Evolutionary conservation across 176 grass and related monocot genomes (phyloP).

Genomic region (Aegilops bicornis): DNA sequence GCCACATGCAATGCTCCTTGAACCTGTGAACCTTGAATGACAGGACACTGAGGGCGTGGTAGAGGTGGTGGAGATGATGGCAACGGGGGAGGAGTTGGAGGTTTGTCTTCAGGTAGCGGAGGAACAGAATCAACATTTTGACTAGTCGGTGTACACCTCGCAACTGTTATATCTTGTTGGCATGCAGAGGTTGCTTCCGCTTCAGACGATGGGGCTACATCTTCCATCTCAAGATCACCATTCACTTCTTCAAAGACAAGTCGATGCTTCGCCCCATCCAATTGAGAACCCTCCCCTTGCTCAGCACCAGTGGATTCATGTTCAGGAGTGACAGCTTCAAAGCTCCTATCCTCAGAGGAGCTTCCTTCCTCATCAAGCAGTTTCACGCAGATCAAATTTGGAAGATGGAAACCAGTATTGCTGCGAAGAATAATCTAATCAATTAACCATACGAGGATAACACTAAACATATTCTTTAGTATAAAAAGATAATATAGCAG

Average conservation of each 20-base stretch:
- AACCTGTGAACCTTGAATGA: conserved; percentile 37
- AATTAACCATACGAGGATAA: neutral
- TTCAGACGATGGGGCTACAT: conserved; percentile 65
- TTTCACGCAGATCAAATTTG: conserved; percentile 59
- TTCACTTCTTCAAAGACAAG: conserved; percentile 81
- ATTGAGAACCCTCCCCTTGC: conserved; percentile 32
- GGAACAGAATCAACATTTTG: conserved; percentile 46
- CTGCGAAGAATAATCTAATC: conserved; percentile 46
- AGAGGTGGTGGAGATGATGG: conserved; percentile 82
- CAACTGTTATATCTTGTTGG: conserved; percentile 29
- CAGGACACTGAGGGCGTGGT: conserved; percentile 20
- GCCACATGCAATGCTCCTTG: conserved; percentile 31
- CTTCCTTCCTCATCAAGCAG: conserved; percentile 74
- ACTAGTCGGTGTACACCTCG: conserved; percentile 4
- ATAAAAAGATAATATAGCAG: conserved; percentile 28
- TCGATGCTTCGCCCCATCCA: conserved; percentile 57
- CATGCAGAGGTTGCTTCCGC: conserved; percentile 29
- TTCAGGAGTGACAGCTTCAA: conserved; percentile 96
- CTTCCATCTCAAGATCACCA: conserved; percentile 97
- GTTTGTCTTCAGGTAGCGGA: conserved; percentile 71
- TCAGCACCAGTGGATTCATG: conserved; percentile 44
- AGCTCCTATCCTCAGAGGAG: conserved; percentile 73
- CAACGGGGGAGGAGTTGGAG: conserved; percentile 91
- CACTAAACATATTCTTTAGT: conserved; percentile 2
- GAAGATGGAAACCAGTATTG: conserved; percentile 85